Evolutionary conservation across 305 asterid species (phyloP), one percentile per base, ranked within the genome.

Genomic region (Petunia hybrid): DNA sequence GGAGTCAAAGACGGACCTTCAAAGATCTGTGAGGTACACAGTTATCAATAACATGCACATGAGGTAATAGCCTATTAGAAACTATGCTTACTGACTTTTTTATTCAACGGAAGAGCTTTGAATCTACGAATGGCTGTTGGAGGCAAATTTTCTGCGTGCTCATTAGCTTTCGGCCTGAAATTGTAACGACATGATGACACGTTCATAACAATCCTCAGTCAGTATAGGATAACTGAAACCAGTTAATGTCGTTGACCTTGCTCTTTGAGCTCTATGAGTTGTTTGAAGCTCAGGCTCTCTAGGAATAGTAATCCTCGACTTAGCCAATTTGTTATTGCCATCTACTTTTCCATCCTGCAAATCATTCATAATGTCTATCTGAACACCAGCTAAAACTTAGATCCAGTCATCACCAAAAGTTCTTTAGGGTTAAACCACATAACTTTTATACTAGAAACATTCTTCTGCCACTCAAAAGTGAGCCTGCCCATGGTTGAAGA

Each of bases 31-130:
- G 85, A 80, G 80, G 40, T 78, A 80, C 38, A 79, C 48, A 70
- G 35, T 76, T 43, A 77, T 80, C 82, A 65, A 80, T 40, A 73
- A 84, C 66, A 73, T 57, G 68, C 13, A 60, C 64, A 40, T 45
- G 62, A 57, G 40, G 41, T 74, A 65, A 46, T 55, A 63, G 75
- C 67, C 68, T 43, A 70, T 73, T 9, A 65, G 45, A 74, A 75
- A 61, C 60, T 67, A 79, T 42, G 78, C 82, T 57, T 69, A 87
- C 94, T 42, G 59, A 94, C 99, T 89, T 92, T 95, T 92, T 88
- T 91, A 82, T 95, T 95, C 62, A 95, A 85, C 41, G 99, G 99
- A 87, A 89, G 97, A 84, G 98, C 98, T 87, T 88, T 95, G 88
- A 95, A 95, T 91, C 89, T 87, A 66, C 87, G 90, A 81, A 88